A percentile compares a stretch with the other conserved stretches of the same genome.
phyloP scores from a whole-genome alignment of 1,139 yeast species.

The Chernovozyma aurita region DNA sequence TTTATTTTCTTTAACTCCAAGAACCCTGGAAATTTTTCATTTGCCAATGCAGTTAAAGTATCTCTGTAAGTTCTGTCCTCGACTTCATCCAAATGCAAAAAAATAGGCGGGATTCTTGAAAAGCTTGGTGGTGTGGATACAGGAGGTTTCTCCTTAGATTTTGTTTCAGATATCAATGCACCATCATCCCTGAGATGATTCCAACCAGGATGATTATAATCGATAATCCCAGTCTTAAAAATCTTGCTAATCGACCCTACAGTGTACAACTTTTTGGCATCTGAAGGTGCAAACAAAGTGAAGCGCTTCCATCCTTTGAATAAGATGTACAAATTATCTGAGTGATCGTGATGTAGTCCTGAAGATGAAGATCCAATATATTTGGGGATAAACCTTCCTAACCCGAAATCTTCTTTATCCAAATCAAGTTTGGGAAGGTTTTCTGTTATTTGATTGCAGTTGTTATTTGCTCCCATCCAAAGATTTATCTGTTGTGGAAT shows the following conservation, averaged over 20 bases:
- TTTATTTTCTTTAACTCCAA: constrained; percentile 34
- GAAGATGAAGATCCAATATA: constrained; percentile 50
- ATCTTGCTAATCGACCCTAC: constrained; percentile 52
- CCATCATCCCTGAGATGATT: constrained; percentile 58
- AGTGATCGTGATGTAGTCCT: constrained; percentile 80
- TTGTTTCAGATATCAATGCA: constrained; percentile 31
- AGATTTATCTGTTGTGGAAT: constrained; percentile 69
- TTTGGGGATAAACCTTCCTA: constrained; percentile 52
- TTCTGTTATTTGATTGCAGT: constrained; percentile 9
- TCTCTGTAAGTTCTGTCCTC: constrained; percentile 17
- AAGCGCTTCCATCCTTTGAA: constrained; percentile 61
- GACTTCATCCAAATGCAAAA: constrained; percentile 56
- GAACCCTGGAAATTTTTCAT: constrained; percentile 45
- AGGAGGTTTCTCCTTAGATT: constrained; percentile 10
- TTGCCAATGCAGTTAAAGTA: constrained; percentile 24
- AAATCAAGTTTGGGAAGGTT: constrained; percentile 11
- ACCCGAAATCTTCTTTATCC: constrained; percentile 24
- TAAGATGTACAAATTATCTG: constrained; percentile 65
- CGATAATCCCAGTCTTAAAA: constrained; percentile 58
- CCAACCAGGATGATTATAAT: constrained; percentile 57
- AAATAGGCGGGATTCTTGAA: constrained; percentile 55
- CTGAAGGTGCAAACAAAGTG: constrained; percentile 59
- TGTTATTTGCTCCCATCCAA: constrained; percentile 54
- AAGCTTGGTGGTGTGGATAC: constrained; percentile 64
- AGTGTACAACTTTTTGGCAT: constrained; percentile 53